phyloP scores from a whole-genome alignment of 495 filamentous ascomycete species.

The Podospora pseudopauciseta region DNA sequence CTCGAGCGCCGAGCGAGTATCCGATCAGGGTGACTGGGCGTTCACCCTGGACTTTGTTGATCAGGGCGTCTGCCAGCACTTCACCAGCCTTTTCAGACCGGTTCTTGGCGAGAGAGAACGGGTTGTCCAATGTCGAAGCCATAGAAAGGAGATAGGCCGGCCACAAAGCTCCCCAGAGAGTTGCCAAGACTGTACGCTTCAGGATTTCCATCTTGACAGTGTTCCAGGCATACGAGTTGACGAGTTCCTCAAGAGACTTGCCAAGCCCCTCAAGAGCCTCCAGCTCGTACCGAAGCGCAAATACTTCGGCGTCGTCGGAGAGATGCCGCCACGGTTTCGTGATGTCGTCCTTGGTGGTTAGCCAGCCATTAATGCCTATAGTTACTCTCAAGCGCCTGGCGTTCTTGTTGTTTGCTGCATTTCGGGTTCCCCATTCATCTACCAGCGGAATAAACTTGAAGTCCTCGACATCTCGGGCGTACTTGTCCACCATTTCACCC shows the following conservation, averaged over 20 bases:
- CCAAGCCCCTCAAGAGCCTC: constrained; percentile 71
- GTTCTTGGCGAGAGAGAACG: constrained; percentile 72
- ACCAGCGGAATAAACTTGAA: constrained; percentile 79
- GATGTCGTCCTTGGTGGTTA: constrained; percentile 65
- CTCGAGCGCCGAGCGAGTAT: constrained; percentile 78
- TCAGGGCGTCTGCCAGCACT: constrained; percentile 78
- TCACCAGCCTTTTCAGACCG: constrained; percentile 78
- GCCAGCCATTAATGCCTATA: constrained; percentile 82
- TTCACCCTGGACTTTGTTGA: constrained; percentile 80
- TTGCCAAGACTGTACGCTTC: constrained; percentile 69
- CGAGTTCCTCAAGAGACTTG: constrained; percentile 60
- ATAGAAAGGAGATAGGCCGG: constrained; percentile 66
- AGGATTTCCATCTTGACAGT: constrained; percentile 69
- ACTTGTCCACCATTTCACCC: constrained; percentile 75
- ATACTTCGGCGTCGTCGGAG: constrained; percentile 65
- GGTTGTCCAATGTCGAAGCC: constrained; percentile 72
- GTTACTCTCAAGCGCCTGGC: constrained; percentile 67
- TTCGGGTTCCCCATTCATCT: constrained; percentile 40
- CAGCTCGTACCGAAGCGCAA: constrained; percentile 79
- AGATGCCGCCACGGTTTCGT: constrained; percentile 72
- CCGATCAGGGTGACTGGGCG: constrained; percentile 80
- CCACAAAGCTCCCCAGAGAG: constrained; percentile 69
- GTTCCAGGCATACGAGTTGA: constrained; percentile 68
- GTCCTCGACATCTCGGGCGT: constrained; percentile 81
- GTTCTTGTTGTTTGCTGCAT: constrained; percentile 27